Conservation (phyloP, 495 filamentous ascomycete species). For the Choiromyces venosus region DNA sequence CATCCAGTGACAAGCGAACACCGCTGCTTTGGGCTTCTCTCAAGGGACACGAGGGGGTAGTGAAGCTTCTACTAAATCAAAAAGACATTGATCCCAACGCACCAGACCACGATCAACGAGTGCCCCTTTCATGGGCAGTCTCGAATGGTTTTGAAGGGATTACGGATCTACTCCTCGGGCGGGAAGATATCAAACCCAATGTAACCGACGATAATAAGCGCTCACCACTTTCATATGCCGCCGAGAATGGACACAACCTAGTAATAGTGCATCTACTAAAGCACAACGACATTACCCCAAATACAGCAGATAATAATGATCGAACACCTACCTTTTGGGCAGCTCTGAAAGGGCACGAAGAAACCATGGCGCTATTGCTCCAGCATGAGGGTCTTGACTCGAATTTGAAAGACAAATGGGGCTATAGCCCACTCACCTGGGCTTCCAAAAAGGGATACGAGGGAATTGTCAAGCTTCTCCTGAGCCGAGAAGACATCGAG, state of each 20-base stretch:
- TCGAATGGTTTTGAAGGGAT: neutral
- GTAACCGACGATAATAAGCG: neutral
- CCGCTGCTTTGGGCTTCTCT: conserved; percentile 27
- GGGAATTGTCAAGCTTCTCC: neutral
- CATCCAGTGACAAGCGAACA: conserved; percentile 11
- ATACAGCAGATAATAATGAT: neutral
- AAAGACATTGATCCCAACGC: neutral
- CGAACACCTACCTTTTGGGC: neutral
- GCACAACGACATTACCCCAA: neutral
- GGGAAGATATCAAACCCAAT: neutral
- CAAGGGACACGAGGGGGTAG: conserved; percentile 29
- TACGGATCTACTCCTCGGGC: neutral
- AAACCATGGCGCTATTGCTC: neutral
- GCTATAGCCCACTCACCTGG: neutral
- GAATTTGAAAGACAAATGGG: neutral
- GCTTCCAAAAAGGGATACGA: neutral
- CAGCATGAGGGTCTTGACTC: neutral
- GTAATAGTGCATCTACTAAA: neutral
- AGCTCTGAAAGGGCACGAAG: neutral
- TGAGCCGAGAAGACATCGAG: neutral
- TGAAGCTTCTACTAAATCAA: conserved; percentile 29
- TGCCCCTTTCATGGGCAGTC: neutral
- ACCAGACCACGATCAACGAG: neutral
- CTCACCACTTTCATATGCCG: neutral
- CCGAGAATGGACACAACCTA: neutral